These are phyloP conservation scores for Sclerotinia sclerotiorum DNA, from an alignment of 2,329 filamentous ascomycete species.

Conservation along the genomic window DNA sequence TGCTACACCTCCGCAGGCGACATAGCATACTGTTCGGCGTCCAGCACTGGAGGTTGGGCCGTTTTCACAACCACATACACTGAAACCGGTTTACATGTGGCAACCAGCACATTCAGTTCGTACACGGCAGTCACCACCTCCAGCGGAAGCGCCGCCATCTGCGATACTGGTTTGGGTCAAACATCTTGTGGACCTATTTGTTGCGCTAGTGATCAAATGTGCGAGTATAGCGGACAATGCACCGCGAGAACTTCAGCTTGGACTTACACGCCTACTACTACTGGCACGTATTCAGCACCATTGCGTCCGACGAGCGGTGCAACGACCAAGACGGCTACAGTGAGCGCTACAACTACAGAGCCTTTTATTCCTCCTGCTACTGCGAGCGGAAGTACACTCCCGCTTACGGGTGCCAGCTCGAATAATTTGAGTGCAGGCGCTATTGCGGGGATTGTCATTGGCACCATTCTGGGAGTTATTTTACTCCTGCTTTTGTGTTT, in stretches of 20 bases:
- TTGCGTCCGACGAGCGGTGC: slow-evolving; percentile 54
- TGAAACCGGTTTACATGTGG: slow-evolving; percentile 52
- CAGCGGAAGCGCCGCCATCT: slow-evolving; percentile 45
- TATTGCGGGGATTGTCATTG: slow-evolving; percentile 80
- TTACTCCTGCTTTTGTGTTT: slow-evolving; percentile 71
- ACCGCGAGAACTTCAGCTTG: slow-evolving; percentile 27
- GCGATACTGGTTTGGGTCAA: slow-evolving; percentile 54
- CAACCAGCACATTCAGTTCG: slow-evolving; percentile 49
- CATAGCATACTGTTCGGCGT: slow-evolving; percentile 50
- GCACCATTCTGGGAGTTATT: slow-evolving; percentile 64
- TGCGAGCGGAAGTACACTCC: slow-evolving; percentile 46
- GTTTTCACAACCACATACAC: slow-evolving; percentile 54
- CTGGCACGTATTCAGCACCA: slow-evolving; percentile 43
- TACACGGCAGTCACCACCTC: slow-evolving; percentile 26
- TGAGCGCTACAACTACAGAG: slow-evolving; percentile 49
- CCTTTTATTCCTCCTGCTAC: slow-evolving; percentile 54
- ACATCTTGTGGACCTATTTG: slow-evolving; percentile 67
- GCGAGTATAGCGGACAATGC: slow-evolving; percentile 44
- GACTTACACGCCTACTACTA: slow-evolving; percentile 42
- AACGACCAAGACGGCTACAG: slow-evolving; percentile 54
- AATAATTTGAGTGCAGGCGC: slow-evolving; percentile 64
- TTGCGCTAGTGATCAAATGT: slow-evolving; percentile 70
- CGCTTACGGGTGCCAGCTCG: slow-evolving; percentile 25
- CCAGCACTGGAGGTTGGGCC: slow-evolving; percentile 31
- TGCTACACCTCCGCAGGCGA: slow-evolving; percentile 53